Base-by-base conservation (phyloP, 1,139 yeast species). In the Magnusiomyces clavatus region DNA sequence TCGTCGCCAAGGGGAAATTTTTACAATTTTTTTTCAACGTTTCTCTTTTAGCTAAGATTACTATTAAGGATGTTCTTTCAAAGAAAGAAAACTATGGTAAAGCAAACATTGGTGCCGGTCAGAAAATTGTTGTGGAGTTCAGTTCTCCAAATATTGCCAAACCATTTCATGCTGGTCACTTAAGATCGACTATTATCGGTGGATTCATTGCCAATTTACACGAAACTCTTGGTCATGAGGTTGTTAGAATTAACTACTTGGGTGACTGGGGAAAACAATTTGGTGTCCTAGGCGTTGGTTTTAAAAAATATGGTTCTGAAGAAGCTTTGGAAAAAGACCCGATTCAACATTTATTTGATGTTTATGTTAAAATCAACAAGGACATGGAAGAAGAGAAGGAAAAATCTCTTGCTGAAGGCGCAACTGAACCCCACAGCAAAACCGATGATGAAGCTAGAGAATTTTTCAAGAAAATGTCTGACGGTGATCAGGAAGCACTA, bases 251-350 rank as follows among this genome's bases (percentile, higher is more conserved):
- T 74, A 92, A 92, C 73, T 92, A 94, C 72, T 77, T 92, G 61
- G 99, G 99, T 66, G 99, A 92, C 73, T 92, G 98, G 98, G 99
- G 99, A 54, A 92, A 94, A 72, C 99, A 92, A 74, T 92, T 92
- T 66, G 99, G 98, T 70, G 74, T 90, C 51, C 77, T 92, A 60
- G 98, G 98, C 36, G 84, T 94, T 59, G 99, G 97, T 50, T 92
- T 85, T 68, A 80, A 81, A 54, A 81, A 78, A 64, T 92, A 86
- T 65, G 99, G 99, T 50, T 72, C 77, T 57, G 96, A 86, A 66
- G 87, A 83, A 63, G 73, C 74, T 53, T 77, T 92, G 59, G 75
- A 75, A 52, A 65, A 68, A 51, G 95, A 94, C 68, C 97, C 99
- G 55, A 90, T 94, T 66, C 83, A 89, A 72, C 98, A 94, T 69